phyloP scores from a whole-genome alignment of 2,329 filamentous ascomycete species.

The Fusarium newnesense region DNA sequence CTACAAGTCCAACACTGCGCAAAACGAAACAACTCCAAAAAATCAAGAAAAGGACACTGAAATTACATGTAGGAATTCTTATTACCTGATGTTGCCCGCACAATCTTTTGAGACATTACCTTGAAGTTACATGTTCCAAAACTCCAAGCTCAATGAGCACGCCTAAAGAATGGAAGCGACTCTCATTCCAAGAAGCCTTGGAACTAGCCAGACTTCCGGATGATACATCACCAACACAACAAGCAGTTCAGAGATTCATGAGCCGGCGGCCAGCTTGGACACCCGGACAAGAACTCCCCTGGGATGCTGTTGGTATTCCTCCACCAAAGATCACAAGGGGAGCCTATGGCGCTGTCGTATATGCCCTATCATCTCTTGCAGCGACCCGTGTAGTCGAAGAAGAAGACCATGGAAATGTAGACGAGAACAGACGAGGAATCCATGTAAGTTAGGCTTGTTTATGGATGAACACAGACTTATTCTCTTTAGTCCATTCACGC shows the following conservation, averaged over 20 bases:
- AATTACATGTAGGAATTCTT: no score
- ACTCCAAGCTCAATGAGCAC: constrained; percentile 5
- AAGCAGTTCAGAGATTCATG: constrained; percentile 41
- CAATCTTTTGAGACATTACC: background rate
- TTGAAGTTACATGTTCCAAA: background rate
- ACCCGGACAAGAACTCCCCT: constrained; percentile 47
- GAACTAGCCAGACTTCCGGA: constrained; percentile 41
- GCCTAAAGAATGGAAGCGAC: constrained; percentile 37
- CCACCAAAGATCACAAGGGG: constrained; percentile 33
- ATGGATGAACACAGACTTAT: background rate
- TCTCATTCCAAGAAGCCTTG: constrained; percentile 47
- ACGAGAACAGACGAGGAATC: constrained; percentile 46
- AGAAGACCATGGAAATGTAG: constrained; percentile 39
- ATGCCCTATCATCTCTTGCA: constrained; percentile 51
- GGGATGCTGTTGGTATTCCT: constrained; percentile 35
- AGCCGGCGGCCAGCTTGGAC: constrained; percentile 49
- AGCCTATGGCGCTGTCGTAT: constrained; percentile 53
- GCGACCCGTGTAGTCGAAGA: constrained; percentile 49
- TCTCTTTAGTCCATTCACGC: constrained; percentile 63
- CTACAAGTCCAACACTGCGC: background rate
- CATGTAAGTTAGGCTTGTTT: constrained; percentile 48
- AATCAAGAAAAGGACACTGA: no score
- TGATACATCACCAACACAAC: background rate
- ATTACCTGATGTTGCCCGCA: background rate
- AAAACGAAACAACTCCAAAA: background rate